A percentile compares a stretch with the other conserved stretches of the same genome.
Conservation (phyloP, 805 yeast species). For the Cyberlindnera galapagoensis region DNA sequence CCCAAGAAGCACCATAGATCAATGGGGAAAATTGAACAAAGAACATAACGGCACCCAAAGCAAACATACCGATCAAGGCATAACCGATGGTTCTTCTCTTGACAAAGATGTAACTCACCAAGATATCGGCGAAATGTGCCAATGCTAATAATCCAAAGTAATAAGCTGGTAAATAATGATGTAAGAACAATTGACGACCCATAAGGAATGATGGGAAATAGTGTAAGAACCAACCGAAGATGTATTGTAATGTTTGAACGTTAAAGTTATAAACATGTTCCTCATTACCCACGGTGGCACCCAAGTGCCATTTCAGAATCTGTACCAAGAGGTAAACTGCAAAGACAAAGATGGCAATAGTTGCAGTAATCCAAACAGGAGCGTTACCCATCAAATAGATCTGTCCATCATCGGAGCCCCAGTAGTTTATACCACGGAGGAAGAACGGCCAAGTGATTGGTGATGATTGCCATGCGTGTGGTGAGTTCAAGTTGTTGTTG, state of each 20-base stretch:
- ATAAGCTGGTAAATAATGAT: slow-evolving; percentile 88
- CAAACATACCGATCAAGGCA: slow-evolving; percentile 39
- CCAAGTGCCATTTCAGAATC: slow-evolving; percentile 60
- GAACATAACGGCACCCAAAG: slow-evolving; percentile 43
- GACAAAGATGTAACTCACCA: slow-evolving; percentile 37
- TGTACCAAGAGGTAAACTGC: slow-evolving; percentile 36
- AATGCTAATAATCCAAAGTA: slow-evolving; percentile 79
- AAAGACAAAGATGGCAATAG: slow-evolving; percentile 47
- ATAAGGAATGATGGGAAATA: slow-evolving; percentile 73
- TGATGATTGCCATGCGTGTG: slow-evolving; percentile 65
- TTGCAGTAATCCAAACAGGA: slow-evolving; percentile 69
- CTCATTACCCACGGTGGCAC: slow-evolving; percentile 41
- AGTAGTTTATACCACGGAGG: slow-evolving; percentile 74
- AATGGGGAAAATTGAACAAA: slow-evolving; percentile 64
- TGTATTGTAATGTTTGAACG: slow-evolving; percentile 52
- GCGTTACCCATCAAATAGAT: slow-evolving; percentile 75
- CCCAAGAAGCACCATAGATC: slow-evolving; percentile 78
- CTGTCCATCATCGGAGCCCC: slow-evolving; percentile 56
- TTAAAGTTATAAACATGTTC: slow-evolving; percentile 59
- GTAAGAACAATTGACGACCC: slow-evolving; percentile 91
- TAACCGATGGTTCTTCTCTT: slow-evolving; percentile 40
- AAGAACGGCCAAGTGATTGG: slow-evolving; percentile 75
- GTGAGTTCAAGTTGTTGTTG: slow-evolving; percentile 60
- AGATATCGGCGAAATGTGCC: slow-evolving; percentile 58
- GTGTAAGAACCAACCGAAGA: slow-evolving; percentile 68